Conservation (phyloP, 129 eudicot species). For the Silybum marianum region DNA sequence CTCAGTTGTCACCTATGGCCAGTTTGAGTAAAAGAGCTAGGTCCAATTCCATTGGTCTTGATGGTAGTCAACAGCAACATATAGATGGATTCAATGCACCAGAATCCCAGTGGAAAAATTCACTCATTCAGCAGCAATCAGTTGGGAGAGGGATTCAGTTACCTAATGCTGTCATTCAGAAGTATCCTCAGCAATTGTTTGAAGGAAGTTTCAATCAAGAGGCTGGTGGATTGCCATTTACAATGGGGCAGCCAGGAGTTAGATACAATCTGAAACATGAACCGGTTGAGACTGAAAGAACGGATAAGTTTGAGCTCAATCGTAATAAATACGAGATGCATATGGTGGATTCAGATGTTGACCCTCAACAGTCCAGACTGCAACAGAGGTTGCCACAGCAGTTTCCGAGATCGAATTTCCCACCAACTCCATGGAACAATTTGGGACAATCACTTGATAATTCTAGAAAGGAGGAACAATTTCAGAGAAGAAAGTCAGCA, state of each 20-base stretch:
- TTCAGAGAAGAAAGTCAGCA: slow-evolving; percentile 64
- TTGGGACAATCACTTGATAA: slow-evolving; percentile 57
- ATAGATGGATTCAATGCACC: slow-evolving; percentile 58
- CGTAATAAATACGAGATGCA: slow-evolving; percentile 48
- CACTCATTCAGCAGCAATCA: slow-evolving; percentile 67
- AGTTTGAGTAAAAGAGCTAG: slow-evolving; percentile 61
- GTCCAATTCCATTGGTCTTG: slow-evolving; percentile 50
- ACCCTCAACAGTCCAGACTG: slow-evolving; percentile 51
- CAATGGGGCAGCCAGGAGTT: slow-evolving; percentile 58
- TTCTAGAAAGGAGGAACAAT: slow-evolving; percentile 75
- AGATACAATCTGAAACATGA: slow-evolving; percentile 70
- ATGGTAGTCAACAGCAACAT: slow-evolving; percentile 59
- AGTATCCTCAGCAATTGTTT: slow-evolving; percentile 60
- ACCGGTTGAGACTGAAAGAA: slow-evolving; percentile 59
- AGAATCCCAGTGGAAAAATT: slow-evolving; percentile 65
- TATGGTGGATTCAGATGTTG: slow-evolving; percentile 51
- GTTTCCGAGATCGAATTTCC: slow-evolving; percentile 55
- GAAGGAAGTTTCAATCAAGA: slow-evolving; percentile 75
- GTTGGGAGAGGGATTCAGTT: slow-evolving; percentile 61
- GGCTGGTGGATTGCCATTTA: slow-evolving; percentile 40
- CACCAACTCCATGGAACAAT: slow-evolving; percentile 74
- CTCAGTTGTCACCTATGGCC: slow-evolving; percentile 54
- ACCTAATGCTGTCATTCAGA: slow-evolving; percentile 58
- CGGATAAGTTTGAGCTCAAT: slow-evolving; percentile 45
- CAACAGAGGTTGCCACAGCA: slow-evolving; percentile 61